phyloP scores from a whole-genome alignment of 177 flowering plant species.

The Vitis hybrid region DNA sequence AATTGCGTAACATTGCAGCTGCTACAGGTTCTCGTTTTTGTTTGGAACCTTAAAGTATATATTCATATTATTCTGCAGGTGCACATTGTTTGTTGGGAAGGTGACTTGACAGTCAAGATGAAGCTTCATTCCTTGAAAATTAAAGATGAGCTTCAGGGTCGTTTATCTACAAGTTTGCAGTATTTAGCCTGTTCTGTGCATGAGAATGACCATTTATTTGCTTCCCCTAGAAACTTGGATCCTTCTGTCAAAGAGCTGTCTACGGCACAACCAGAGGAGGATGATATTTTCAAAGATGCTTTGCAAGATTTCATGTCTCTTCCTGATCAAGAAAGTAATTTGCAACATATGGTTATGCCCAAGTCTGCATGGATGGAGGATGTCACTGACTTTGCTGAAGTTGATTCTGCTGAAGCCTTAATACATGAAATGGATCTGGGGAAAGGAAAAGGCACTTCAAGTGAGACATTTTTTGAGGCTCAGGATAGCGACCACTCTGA shows the following conservation, averaged over 20 bases:
- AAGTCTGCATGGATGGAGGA: conserved; percentile 9
- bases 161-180: conserved; percentile 36
- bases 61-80: conserved; percentile 41
- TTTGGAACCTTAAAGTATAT: not conserved
- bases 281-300: conserved; percentile 83
- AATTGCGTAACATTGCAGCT: not conserved
- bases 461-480: conserved; percentile 79
- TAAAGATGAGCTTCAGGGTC: conserved; percentile 85
- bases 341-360: conserved; percentile 27
- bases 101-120: conserved; percentile 63
- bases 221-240: conserved; percentile 25
- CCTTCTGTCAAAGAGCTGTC: conserved; percentile 30
- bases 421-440: conserved; percentile 35
- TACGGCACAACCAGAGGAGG: conserved; percentile 49
- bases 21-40: not conserved
- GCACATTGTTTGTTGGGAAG: conserved; percentile 51
- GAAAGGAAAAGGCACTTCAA: conserved; percentile 34
- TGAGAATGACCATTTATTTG: conserved; percentile 29
- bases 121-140: conserved; percentile 83
- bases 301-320: conserved; percentile 66
- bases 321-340: conserved; percentile 32
- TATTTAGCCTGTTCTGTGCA: conserved; percentile 79
- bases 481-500: conserved; percentile 58
- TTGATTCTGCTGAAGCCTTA: conserved; percentile 38
- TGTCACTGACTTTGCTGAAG: conserved; percentile 8